Base-by-base conservation (phyloP, 352 stramenopile genomes). In the Phytopythium sindhum region DNA sequence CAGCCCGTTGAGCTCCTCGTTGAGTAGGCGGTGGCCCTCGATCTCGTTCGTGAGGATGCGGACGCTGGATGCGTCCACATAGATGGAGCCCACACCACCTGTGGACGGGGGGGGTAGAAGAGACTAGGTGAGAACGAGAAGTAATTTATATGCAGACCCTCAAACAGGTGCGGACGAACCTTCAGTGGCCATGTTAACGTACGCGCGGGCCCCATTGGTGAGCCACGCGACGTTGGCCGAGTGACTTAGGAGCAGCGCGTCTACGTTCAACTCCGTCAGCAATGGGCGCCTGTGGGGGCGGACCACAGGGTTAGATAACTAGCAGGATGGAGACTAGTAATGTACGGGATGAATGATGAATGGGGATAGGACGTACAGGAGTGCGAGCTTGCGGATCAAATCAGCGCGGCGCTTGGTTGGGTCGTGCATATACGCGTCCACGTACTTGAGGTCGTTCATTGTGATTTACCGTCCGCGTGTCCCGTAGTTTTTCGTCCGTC, bases 151-250 rank as follows among this genome's bases (percentile, higher is more conserved):
- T 48, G 41, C 2, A 17, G 41, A 48, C 4, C 8, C 19, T 15
- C 9, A 60, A 24, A 26, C 9, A n/a, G 28, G 56, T 23, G 19
- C 19, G 55, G 1, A 37, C 73, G 33, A 52, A 83, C 75, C 71
- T 68, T 88, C 81, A 11, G 69, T 80, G n/a, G 79, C 77, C 72
- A 83, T 86, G 74, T 85, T 84, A 66, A 90, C 84, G 59, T 83
- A 88, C 53, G 60, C 88, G 57, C 79, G 83, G 48, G 63, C 83
- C 9, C 80, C 80, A 47, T 70, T 80, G 33, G 75, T 88, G 65
- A 91, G 45, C 83, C 77, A 92, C 55, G 83, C 77, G 65, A 90
- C 86, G 60, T 90, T 92, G 61, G 84, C 72, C 45, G 77, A 69
- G 47, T 79, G 72, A 55, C 69, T 87, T 58, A 92, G 48, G 42